Conservation (phyloP, 2,329 filamentous ascomycete genomes). For the Trichophyton rubrum region DNA sequence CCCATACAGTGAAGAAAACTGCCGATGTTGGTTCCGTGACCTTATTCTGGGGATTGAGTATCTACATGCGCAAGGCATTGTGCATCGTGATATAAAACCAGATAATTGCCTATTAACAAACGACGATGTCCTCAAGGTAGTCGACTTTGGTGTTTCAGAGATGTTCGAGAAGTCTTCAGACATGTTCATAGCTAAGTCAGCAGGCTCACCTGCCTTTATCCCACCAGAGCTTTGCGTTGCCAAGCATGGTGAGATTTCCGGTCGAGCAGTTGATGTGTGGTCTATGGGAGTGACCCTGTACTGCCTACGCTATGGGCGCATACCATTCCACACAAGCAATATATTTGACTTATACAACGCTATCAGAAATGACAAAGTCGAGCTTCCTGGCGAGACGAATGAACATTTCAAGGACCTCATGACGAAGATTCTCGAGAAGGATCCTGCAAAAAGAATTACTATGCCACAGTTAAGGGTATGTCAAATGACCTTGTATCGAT, state of each 20-base stretch:
- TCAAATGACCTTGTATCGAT: slow-evolving; percentile 23
- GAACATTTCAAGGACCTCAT: slow-evolving; percentile 65
- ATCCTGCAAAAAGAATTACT: slow-evolving; percentile 67
- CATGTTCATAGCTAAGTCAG: slow-evolving; percentile 87
- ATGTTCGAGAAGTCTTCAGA: slow-evolving; percentile 84
- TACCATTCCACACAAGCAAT: slow-evolving; percentile 70
- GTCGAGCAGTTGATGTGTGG: slow-evolving; percentile 89
- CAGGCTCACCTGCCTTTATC: slow-evolving; percentile 87
- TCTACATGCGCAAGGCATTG: slow-evolving; percentile 82
- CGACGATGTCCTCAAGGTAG: slow-evolving; percentile 90
- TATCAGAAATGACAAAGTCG: slow-evolving; percentile 59
- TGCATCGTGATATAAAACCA: slow-evolving; percentile 95
- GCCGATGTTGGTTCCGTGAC: slow-evolving; percentile 87
- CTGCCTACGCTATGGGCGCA: slow-evolving; percentile 74
- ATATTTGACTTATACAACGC: slow-evolving; percentile 82
- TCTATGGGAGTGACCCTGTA: slow-evolving; percentile 95
- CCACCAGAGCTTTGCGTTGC: slow-evolving; percentile 83
- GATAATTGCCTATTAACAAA: slow-evolving; percentile 85
- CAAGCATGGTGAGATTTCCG: slow-evolving; percentile 76
- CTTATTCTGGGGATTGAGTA: slow-evolving; percentile 93
- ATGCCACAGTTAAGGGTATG: slow-evolving; percentile 69
- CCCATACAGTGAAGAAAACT: slow-evolving; percentile 70
- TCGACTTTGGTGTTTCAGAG: slow-evolving; percentile 97
- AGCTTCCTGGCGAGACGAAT: slow-evolving; percentile 52
- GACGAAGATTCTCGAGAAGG: slow-evolving; percentile 62